Conservation (phyloP, 2,329 filamentous ascomycete species). For the Dactylella cylindrospora region DNA sequence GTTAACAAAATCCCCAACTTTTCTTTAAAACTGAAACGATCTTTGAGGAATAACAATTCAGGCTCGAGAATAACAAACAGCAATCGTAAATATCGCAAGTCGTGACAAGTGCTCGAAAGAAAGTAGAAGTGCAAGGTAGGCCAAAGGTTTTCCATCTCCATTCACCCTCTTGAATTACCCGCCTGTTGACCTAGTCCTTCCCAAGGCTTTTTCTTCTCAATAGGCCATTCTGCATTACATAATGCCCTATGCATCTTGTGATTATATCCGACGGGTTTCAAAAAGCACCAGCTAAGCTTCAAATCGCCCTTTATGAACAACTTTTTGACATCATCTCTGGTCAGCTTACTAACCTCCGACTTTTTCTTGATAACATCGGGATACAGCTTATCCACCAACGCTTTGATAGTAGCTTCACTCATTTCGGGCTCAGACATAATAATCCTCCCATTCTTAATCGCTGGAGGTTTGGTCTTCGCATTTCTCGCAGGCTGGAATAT, state of each 20-base stretch:
- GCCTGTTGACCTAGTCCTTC: too few relatives aligned
- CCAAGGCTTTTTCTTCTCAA: background rate
- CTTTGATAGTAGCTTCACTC: background rate
- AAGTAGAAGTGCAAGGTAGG: too few relatives aligned
- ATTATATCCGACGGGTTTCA: slow-evolving; percentile 23
- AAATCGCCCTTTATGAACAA: slow-evolving; percentile 12
- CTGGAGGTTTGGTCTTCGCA: background rate
- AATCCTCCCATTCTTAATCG: background rate
- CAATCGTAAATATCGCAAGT: too few relatives aligned
- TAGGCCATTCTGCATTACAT: slow-evolving; percentile 11
- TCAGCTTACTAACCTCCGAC: background rate
- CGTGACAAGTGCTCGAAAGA: too few relatives aligned
- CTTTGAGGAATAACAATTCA: too few relatives aligned
- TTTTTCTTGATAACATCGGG: slow-evolving; percentile 3
- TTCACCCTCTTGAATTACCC: too few relatives aligned
- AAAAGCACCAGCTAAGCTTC: slow-evolving; percentile 22
- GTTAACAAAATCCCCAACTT: too few relatives aligned
- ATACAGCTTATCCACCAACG: slow-evolving; percentile 13
- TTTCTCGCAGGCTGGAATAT: slow-evolving; percentile 1
- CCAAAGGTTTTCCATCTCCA: too few relatives aligned
- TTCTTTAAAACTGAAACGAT: too few relatives aligned
- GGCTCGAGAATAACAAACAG: too few relatives aligned
- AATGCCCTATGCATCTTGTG: slow-evolving; percentile 3
- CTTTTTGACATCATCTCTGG: background rate
- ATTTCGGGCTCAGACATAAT: background rate